Evolutionary conservation across 176 grass and related monocot species (phyloP).

Genomic region (Hsuehochloa calcarea): DNA sequence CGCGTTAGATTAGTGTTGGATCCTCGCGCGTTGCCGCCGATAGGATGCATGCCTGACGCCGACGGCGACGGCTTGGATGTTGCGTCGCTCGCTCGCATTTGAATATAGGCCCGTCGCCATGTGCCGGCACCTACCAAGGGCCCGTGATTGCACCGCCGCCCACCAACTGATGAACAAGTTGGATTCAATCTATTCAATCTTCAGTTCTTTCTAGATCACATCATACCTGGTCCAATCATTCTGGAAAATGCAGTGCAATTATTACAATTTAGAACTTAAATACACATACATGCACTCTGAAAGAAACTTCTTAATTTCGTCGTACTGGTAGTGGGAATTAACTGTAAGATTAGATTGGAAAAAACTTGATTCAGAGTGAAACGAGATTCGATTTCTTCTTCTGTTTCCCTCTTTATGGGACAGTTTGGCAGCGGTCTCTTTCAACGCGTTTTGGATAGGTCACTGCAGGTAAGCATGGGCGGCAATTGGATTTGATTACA

Average conservation of each 20-base stretch:
- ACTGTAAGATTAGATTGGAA: neutral
- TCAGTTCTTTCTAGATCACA: neutral
- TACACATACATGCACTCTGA: too few relatives aligned
- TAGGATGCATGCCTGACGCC: neutral
- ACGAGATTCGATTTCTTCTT: neutral
- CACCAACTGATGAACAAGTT: conserved; percentile 26
- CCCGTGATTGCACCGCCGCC: conserved; percentile 27
- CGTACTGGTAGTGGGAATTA: neutral
- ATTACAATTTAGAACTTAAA: neutral
- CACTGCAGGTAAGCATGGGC: too few relatives aligned
- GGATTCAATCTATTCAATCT: neutral
- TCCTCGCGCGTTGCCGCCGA: neutral
- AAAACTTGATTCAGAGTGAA: neutral
- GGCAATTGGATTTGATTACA: too few relatives aligned
- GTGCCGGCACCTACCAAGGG: conserved; percentile 27
- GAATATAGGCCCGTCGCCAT: conserved; percentile 31
- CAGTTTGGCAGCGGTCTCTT: neutral
- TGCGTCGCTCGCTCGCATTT: neutral
- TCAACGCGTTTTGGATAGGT: neutral
- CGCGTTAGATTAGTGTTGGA: neutral
- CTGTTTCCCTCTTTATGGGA: neutral
- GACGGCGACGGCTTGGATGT: conserved; percentile 13
- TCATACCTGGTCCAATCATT: neutral
- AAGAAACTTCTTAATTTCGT: neutral
- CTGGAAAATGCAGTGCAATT: neutral